phyloP scores from a whole-genome alignment of 2,329 filamentous ascomycete genomes.

The Tolypocladium tundrense region DNA sequence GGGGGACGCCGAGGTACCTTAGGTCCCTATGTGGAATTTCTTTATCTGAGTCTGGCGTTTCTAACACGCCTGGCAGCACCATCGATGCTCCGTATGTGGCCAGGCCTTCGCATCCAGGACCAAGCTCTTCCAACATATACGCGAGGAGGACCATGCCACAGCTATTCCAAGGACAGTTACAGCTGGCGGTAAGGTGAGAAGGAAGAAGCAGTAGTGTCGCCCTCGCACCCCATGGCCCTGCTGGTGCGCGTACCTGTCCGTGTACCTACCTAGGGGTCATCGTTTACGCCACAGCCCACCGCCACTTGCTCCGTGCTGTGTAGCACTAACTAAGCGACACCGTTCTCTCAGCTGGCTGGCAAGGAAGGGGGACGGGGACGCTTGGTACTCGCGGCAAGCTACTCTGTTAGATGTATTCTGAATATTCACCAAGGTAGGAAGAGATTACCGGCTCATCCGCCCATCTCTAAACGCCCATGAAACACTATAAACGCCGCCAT shows the following conservation, averaged over 20 bases:
- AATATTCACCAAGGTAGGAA: not conserved
- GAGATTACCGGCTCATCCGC: not conserved
- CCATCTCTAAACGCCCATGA: not conserved
- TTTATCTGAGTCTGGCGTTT: not conserved
- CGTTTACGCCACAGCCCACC: not conserved
- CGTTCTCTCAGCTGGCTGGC: not conserved
- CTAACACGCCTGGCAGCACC: constrained; percentile 11
- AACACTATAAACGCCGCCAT: not conserved
- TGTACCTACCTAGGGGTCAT: not conserved
- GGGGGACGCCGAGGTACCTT: not conserved
- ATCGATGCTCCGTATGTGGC: constrained; percentile 35
- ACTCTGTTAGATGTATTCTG: not conserved
- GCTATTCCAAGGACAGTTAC: constrained; percentile 18
- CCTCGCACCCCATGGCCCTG: not conserved
- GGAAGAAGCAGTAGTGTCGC: constrained; percentile 18
- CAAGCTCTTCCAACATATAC: constrained; percentile 64
- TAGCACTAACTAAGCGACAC: not conserved
- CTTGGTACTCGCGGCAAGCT: not conserved
- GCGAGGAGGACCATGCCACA: constrained; percentile 54
- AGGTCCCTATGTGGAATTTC: not conserved
- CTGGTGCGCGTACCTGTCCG: not conserved
- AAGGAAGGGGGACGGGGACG: not conserved
- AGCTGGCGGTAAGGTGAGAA: constrained; percentile 17
- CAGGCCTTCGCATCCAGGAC: constrained; percentile 50
- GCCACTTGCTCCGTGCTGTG: not conserved